These are phyloP conservation scores for Hypomontagnella submonticulosa DNA, from an alignment of 495 filamentous ascomycete genomes.

Conservation along the genomic window DNA sequence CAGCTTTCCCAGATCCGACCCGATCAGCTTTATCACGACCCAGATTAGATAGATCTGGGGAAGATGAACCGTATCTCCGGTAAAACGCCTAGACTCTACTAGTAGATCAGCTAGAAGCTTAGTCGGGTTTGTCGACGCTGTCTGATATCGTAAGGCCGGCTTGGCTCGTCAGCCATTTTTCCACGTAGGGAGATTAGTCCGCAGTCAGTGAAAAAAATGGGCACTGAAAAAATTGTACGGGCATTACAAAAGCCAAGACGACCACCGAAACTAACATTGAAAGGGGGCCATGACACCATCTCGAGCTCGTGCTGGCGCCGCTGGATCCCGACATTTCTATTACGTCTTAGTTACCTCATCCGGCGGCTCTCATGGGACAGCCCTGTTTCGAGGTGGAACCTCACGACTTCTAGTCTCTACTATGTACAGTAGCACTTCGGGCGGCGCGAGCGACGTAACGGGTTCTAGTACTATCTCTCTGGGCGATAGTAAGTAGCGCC, in stretches of 20 bases:
- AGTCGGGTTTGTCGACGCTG: background rate
- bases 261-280: background rate
- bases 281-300: constrained; percentile 44
- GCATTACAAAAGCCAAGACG: constrained; percentile 32
- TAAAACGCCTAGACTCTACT: constrained; percentile 21
- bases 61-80: constrained; percentile 27
- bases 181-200: background rate
- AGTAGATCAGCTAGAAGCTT: constrained; percentile 2
- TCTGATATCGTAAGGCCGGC: constrained; percentile 18
- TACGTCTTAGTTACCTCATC: constrained; percentile 51
- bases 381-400: constrained; percentile 28
- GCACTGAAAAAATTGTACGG: background rate
- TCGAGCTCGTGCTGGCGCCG: constrained; percentile 8
- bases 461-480: background rate
- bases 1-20: constrained; percentile 11
- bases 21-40: background rate
- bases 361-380: constrained; percentile 8
- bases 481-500: background rate
- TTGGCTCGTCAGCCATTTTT: background rate
- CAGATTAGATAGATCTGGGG: constrained; percentile 15
- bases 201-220: background rate
- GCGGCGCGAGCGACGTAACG: constrained; percentile 25
- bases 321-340: constrained; percentile 40
- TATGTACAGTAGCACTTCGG: constrained; percentile 8
- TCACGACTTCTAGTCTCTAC: too few species aligned